Conservation (phyloP, 2,329 filamentous ascomycete genomes). For the Tolypocladium guangdongense region DNA sequence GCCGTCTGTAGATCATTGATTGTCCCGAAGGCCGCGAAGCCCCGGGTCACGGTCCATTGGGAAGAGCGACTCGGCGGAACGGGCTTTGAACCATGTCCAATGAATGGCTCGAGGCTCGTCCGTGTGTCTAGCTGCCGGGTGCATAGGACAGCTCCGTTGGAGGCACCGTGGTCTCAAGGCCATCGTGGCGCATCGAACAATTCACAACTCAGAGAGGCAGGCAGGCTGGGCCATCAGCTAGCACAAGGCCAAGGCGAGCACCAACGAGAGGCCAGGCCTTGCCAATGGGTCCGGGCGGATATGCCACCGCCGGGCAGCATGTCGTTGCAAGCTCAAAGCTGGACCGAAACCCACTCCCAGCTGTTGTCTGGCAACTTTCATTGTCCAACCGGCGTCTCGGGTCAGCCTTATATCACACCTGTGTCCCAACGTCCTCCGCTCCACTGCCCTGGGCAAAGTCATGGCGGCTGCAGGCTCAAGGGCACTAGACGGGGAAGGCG, state of each 20-base stretch:
- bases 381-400: slow-evolving; percentile 4
- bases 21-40: background rate
- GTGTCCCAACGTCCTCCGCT: background rate
- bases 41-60: background rate
- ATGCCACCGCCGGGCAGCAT: slow-evolving; percentile 3
- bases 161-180: background rate
- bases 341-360: slow-evolving; percentile 4
- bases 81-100: slow-evolving; percentile 1
- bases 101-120: slow-evolving; percentile 1
- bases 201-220: slow-evolving; percentile 4
- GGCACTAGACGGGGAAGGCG: background rate
- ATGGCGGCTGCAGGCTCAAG: background rate
- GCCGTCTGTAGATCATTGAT: slow-evolving; percentile 5
- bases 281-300: background rate
- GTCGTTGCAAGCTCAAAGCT: slow-evolving; percentile 13
- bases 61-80: background rate
- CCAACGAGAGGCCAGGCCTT: slow-evolving; percentile 7
- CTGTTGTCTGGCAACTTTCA: slow-evolving; percentile 2
- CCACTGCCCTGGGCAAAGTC: background rate
- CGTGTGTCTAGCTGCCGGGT: background rate
- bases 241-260: slow-evolving; percentile 6
- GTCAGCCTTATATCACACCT: background rate
- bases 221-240: slow-evolving; percentile 11
- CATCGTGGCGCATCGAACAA: background rate
- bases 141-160: background rate